Evolutionary conservation across 306 rosid genomes (phyloP).

Genomic region (Begonia masoniana): DNA sequence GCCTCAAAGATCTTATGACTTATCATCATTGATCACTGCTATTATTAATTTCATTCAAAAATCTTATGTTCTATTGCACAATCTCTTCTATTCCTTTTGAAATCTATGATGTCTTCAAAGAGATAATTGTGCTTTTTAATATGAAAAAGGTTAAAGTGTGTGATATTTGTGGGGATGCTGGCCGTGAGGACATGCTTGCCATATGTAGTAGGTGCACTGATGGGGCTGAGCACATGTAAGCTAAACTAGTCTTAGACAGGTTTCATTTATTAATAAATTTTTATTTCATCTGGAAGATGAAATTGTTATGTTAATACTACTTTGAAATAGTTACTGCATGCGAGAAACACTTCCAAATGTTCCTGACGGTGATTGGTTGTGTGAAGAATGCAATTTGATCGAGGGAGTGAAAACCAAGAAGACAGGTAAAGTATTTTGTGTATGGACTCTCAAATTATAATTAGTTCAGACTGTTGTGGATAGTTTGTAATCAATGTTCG

Average conservation of each 20-base stretch:
- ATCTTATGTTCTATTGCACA: no score
- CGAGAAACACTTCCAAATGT: constrained; percentile 59
- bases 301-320: constrained; percentile 10
- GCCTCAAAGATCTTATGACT: no score
- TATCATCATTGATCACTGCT: no score
- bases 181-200: constrained; percentile 79
- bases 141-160: constrained; percentile 73
- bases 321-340: constrained; percentile 73
- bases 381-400: constrained; percentile 75
- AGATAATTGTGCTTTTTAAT: constrained; percentile 12
- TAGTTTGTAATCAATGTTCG: no score
- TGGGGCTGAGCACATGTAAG: constrained; percentile 97
- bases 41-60: no score
- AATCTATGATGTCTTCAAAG: not conserved
- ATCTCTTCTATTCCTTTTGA: no score
- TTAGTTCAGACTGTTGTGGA: no score
- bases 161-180: constrained; percentile 97
- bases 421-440: constrained; percentile 34
- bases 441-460: no score
- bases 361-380: constrained; percentile 79
- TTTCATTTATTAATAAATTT: constrained; percentile 1
- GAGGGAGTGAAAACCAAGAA: constrained; percentile 43
- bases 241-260: constrained; percentile 6
- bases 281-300: no score
- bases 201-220: constrained; percentile 83